These are phyloP conservation scores for Nicotiana noctiflora DNA, from an alignment of 257 asterid species.

Conservation along the genomic window DNA sequence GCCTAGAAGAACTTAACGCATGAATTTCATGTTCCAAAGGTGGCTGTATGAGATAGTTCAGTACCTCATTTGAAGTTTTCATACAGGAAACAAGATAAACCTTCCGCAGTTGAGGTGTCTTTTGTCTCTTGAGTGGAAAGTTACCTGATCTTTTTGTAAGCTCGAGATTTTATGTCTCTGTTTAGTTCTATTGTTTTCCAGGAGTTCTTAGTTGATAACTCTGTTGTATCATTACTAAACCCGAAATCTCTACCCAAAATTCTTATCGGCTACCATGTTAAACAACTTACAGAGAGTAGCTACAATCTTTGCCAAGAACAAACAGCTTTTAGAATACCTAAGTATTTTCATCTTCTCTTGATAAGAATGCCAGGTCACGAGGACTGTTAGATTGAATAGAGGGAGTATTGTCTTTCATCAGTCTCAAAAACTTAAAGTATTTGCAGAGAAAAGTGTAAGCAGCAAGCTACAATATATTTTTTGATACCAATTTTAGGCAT, in stretches of 20 bases:
- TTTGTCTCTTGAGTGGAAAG: not conserved
- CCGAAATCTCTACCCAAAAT: not conserved
- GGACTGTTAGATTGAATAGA: not conserved
- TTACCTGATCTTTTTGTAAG: not conserved
- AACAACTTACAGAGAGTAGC: not conserved
- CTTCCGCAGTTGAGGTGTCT: not conserved
- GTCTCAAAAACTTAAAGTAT: not conserved
- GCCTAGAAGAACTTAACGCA: not conserved
- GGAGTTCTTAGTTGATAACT: not conserved
- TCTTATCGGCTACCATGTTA: not conserved
- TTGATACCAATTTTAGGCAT: not conserved
- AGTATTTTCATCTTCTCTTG: not conserved
- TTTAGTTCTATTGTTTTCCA: not conserved
- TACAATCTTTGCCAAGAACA: not conserved
- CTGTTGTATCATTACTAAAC: not conserved
- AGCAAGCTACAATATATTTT: not conserved
- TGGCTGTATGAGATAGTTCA: not conserved
- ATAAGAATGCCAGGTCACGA: not conserved
- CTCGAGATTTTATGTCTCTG: not conserved
- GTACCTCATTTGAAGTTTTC: not conserved
- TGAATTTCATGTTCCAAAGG: not conserved
- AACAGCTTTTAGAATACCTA: not conserved
- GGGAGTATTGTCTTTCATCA: not conserved
- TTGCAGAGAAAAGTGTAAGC: not conserved
- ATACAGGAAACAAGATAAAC: not conserved